These are phyloP conservation scores for Epithele typhae DNA, from an alignment of 768 basidiomycete genomes.

Conservation along the genomic window DNA sequence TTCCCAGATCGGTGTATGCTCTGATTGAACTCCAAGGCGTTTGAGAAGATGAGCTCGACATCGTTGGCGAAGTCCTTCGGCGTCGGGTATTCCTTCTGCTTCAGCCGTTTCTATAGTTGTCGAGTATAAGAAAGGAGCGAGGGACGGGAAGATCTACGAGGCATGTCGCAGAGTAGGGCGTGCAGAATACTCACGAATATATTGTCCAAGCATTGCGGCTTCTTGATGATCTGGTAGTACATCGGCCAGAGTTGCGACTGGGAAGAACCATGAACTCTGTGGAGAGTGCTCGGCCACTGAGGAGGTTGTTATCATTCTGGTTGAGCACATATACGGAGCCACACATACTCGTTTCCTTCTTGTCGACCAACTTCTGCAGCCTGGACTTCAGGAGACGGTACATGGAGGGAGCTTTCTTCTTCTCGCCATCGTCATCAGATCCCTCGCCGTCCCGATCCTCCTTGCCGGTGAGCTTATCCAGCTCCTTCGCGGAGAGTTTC, in stretches of 20 bases:
- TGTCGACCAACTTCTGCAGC: slow-evolving; percentile 69
- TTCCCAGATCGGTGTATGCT: slow-evolving; percentile 79
- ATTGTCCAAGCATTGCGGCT: slow-evolving; percentile 72
- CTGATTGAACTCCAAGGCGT: slow-evolving; percentile 88
- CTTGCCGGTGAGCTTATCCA: slow-evolving; percentile 41
- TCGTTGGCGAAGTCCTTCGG: slow-evolving; percentile 76
- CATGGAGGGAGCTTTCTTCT: slow-evolving; percentile 58
- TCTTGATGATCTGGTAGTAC: slow-evolving; percentile 78
- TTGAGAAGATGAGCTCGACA: slow-evolving; percentile 86
- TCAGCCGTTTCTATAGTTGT: slow-evolving; percentile 83
- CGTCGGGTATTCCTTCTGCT: slow-evolving; percentile 70
- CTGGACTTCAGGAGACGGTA: slow-evolving; percentile 61
- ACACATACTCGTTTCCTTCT: slow-evolving; percentile 68
- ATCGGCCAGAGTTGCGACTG: slow-evolving; percentile 71
- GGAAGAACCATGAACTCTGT: slow-evolving; percentile 84
- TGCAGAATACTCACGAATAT: slow-evolving; percentile 56
- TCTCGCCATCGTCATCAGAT: slow-evolving; percentile 39
- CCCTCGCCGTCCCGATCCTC: slow-evolving; percentile 27
- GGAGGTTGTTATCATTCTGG: background rate
- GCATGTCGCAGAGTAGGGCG: too few relatives aligned
- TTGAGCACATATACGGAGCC: background rate
- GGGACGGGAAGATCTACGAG: background rate
- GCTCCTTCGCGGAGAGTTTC: slow-evolving; percentile 48
- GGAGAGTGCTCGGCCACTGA: slow-evolving; percentile 63
- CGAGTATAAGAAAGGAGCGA: too few relatives aligned